phyloP scores from a whole-genome alignment of 2,329 filamentous ascomycete genomes.

The Neofusicoccum sp. region DNA sequence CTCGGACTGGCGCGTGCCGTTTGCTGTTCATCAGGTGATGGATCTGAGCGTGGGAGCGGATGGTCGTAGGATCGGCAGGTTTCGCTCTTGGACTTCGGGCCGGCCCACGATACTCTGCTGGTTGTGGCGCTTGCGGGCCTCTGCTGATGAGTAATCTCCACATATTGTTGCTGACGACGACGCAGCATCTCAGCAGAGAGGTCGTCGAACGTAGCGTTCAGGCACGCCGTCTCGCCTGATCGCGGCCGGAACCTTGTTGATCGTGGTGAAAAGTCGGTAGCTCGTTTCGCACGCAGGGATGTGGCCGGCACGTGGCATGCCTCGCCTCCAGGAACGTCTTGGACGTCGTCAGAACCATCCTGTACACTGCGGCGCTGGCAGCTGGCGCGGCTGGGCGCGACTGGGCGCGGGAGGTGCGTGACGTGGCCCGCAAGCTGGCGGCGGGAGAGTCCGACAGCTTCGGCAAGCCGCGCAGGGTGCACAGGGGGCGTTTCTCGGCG shows the following conservation, averaged over 20 bases:
- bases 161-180: neutral
- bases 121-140: neutral
- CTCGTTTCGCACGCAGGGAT: neutral
- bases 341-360: neutral
- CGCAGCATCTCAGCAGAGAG: neutral
- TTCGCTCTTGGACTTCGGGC: neutral
- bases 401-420: neutral
- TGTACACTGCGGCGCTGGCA: too few species aligned
- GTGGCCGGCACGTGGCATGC: neutral
- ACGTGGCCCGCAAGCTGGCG: neutral
- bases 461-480: neutral
- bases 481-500: neutral
- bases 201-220: neutral
- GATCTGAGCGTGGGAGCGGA: conserved; percentile 2
- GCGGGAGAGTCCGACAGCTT: neutral
- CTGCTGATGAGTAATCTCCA: neutral
- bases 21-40: neutral
- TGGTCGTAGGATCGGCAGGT: neutral
- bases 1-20: neutral
- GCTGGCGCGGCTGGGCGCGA: neutral
- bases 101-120: neutral
- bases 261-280: neutral
- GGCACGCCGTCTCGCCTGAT: neutral
- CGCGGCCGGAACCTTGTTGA: conserved; percentile 1
- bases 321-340: neutral